Conservation (phyloP, 1,284 basidiomycete species). For the Cryptococcus sp. region DNA sequence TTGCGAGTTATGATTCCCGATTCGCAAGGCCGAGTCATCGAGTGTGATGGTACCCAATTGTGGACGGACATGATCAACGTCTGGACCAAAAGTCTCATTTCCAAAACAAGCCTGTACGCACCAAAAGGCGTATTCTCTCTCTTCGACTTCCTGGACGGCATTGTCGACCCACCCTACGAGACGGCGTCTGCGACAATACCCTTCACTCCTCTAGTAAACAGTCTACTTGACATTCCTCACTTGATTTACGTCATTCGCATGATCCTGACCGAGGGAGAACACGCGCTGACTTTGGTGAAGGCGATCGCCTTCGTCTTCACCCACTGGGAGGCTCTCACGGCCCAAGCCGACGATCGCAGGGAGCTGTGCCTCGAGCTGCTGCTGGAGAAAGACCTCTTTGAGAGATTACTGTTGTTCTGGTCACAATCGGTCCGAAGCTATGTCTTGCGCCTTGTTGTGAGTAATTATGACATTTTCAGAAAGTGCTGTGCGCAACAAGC, state of each 20-base stretch:
- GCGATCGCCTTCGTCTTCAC: constrained; percentile 57
- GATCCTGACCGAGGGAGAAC: constrained; percentile 56
- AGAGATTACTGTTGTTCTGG: constrained; percentile 57
- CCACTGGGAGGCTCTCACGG: constrained; percentile 57
- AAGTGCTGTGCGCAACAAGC: neutral
- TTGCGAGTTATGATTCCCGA: constrained; percentile 40
- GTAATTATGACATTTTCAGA: constrained; percentile 8
- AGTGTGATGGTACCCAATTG: constrained; percentile 49
- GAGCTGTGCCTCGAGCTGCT: constrained; percentile 55
- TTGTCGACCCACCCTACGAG: constrained; percentile 46
- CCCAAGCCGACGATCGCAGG: constrained; percentile 50
- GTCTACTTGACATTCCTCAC: constrained; percentile 54
- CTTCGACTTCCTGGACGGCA: constrained; percentile 53
- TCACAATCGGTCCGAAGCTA: constrained; percentile 57
- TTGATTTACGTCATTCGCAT: constrained; percentile 54
- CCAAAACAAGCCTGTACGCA: constrained; percentile 56
- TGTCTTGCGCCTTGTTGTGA: constrained; percentile 53
- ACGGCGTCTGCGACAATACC: constrained; percentile 18
- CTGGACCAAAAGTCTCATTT: constrained; percentile 55
- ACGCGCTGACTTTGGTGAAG: constrained; percentile 57
- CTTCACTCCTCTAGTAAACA: constrained; percentile 6
- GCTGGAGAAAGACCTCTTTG: constrained; percentile 54
- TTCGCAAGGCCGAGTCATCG: constrained; percentile 32
- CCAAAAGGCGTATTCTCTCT: constrained; percentile 57
- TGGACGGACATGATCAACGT: constrained; percentile 55